Base-by-base conservation (phyloP, 176 grass and related monocot genomes). In the Avena eriantha region DNA sequence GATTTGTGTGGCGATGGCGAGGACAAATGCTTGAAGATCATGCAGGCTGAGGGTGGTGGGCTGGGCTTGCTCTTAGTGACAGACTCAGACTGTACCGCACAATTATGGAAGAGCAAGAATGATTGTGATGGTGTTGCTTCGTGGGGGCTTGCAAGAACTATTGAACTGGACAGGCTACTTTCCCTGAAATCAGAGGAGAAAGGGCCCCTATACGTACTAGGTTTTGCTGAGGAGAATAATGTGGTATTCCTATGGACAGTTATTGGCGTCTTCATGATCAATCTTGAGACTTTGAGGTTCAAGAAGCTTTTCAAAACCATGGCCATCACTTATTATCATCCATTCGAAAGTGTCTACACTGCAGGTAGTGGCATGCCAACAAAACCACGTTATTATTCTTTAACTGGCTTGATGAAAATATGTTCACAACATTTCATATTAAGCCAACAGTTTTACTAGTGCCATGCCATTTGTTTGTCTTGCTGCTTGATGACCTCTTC, bases 301-400 rank as follows among this genome's bases (percentile, higher is more conserved):
- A 72, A 72, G 69, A 72, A 23, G 0, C 69, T 72, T 72, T 72
- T 23, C 39, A 23, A 46, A n/a, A 72, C 69, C 41, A 46, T 7
- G 2, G 2, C 0, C 19, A 2, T 72, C 14, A 22, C 21, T 72
- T 12, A 46, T 10, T 22, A 46, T 14, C 39, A 72, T 22, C 19
- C 69, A 43, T 72, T 72, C 2, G 21, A 72, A 72, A 23, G 36
- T 22, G 69, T 72, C 69, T 72, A 72, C 39, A 13, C 69, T 72
- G 19, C 69, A 46, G 69, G 69, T 72, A 72, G 7, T 72, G 22
- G 1, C 39, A 14, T 72, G 69, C 22, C 0, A 46, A 3, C 4
- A 72, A 6, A 23, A 46, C 69, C 36, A 46, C 22, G 39, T 23
- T 72, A 45, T 46, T n/a, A 4, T 72, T 46, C 2, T 10, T 46